Percentiles rank a stretch among this genome's conserved stretches.
Evolutionary conservation across 2,329 filamentous ascomycete species (phyloP).

Genomic region (Rutstroemia sydowiana): DNA sequence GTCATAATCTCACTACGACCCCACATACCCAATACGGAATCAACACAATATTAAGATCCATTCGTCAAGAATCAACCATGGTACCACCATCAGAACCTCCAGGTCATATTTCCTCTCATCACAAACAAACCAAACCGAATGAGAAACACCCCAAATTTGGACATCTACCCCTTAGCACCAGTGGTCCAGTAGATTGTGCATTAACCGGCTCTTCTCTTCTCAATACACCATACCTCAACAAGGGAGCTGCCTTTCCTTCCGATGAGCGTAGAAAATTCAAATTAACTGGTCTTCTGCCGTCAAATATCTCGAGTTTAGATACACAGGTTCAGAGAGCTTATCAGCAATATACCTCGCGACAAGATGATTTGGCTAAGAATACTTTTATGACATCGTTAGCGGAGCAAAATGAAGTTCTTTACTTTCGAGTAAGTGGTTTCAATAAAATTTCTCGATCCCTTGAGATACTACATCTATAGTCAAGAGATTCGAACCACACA

Average conservation of each 20-base stretch:
- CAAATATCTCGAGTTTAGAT: conserved; percentile 65
- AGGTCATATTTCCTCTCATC: conserved; percentile 17
- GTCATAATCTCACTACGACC: background rate
- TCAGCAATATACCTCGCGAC: conserved; percentile 61
- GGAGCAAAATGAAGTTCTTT: conserved; percentile 78
- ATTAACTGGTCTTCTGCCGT: conserved; percentile 66
- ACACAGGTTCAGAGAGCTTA: conserved; percentile 73
- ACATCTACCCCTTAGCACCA: conserved; percentile 41
- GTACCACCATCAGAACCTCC: background rate
- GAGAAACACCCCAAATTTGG: conserved; percentile 34
- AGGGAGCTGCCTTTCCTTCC: conserved; percentile 68
- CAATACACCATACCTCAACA: conserved; percentile 66
- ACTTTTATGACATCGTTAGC: conserved; percentile 81
- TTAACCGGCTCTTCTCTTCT: conserved; percentile 48
- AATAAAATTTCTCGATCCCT: background rate
- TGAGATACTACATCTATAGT: too few species aligned
- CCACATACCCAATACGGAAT: background rate
- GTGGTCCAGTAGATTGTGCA: conserved; percentile 43
- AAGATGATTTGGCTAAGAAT: conserved; percentile 69
- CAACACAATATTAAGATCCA: background rate
- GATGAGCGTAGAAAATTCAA: conserved; percentile 64
- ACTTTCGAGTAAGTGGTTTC: conserved; percentile 53
- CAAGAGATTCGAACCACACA: too few species aligned
- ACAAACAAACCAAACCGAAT: conserved; percentile 19
- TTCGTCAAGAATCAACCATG: background rate